Evolutionary conservation across 2,329 filamentous ascomycete genomes (phyloP).

Genomic region (Nakataea oryzae): DNA sequence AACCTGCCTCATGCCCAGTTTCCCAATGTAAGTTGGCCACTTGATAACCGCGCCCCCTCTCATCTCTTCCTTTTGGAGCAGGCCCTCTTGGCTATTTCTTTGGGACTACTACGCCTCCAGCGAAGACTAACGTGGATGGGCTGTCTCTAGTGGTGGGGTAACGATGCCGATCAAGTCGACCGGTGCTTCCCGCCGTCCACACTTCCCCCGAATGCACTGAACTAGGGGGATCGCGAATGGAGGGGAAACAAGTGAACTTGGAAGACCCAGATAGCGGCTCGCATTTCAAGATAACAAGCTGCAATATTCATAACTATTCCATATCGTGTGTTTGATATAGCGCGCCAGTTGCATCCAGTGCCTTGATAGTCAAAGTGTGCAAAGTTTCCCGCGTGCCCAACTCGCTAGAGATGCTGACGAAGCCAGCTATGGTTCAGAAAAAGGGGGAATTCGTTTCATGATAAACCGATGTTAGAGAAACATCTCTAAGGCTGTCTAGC

Average conservation of each 20-base stretch:
- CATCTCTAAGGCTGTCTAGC: too few relatives aligned
- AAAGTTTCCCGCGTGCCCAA: too few relatives aligned
- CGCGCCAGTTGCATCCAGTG: too few relatives aligned
- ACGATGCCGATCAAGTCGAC: constrained; percentile 8
- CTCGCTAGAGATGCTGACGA: too few relatives aligned
- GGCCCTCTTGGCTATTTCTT: neutral
- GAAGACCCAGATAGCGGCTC: neutral
- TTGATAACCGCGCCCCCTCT: constrained; percentile 9
- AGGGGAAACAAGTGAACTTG: neutral
- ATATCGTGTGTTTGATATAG: too few relatives aligned
- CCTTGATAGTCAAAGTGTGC: too few relatives aligned
- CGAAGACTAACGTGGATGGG: neutral
- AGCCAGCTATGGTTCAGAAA: too few relatives aligned
- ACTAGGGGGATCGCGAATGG: neutral
- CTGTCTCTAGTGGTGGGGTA: neutral
- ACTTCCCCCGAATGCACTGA: constrained; percentile 12
- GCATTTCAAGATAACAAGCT: neutral
- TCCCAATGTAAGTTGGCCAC: constrained; percentile 18
- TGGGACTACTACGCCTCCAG: neutral
- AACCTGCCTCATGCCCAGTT: constrained; percentile 15
- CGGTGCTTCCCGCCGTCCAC: constrained; percentile 15
- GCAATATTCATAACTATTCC: neutral
- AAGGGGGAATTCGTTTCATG: too few relatives aligned
- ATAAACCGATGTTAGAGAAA: too few relatives aligned
- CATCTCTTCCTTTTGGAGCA: neutral